Evolutionary conservation across 768 basidiomycete species (phyloP).

Genomic region (Boletus vinaceobasis): DNA sequence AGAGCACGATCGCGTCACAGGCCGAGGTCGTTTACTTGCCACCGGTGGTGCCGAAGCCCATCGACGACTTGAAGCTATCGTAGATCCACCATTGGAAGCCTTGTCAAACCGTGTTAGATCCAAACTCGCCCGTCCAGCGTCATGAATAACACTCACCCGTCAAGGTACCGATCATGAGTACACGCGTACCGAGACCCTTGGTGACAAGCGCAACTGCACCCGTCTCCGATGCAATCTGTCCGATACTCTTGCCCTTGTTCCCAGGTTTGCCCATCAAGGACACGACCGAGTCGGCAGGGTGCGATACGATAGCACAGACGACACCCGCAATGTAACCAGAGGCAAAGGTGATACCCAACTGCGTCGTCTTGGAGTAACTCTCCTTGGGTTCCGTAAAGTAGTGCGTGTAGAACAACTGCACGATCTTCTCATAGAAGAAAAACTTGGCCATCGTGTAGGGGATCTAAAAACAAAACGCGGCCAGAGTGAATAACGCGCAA

Average conservation of each 20-base stretch:
- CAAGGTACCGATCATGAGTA: constrained; percentile 75
- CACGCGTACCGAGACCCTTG: constrained; percentile 84
- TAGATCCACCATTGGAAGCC: constrained; percentile 97
- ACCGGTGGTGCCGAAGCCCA: constrained; percentile 87
- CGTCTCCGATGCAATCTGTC: constrained; percentile 67
- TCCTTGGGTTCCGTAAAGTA: constrained; percentile 81
- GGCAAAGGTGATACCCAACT: constrained; percentile 85
- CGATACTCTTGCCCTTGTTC: constrained; percentile 79
- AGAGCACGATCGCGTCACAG: background rate
- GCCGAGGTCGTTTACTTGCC: constrained; percentile 59
- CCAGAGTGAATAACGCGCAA: no score
- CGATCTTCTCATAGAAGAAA: constrained; percentile 92
- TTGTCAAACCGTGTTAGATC: constrained; percentile 18
- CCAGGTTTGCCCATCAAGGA: constrained; percentile 89
- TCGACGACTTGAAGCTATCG: constrained; percentile 77
- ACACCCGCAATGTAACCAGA: constrained; percentile 96
- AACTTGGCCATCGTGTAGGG: constrained; percentile 99
- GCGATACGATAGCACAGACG: constrained; percentile 93
- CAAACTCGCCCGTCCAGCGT: background rate
- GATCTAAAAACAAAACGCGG: no score
- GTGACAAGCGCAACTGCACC: constrained; percentile 64
- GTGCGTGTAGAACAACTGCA: constrained; percentile 82
- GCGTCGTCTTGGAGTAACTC: constrained; percentile 73
- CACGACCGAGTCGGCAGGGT: constrained; percentile 92
- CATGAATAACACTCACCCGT: constrained; percentile 33